These are phyloP conservation scores for Avena eriantha DNA, from an alignment of 176 grass and related monocot species.

Conservation along the genomic window DNA sequence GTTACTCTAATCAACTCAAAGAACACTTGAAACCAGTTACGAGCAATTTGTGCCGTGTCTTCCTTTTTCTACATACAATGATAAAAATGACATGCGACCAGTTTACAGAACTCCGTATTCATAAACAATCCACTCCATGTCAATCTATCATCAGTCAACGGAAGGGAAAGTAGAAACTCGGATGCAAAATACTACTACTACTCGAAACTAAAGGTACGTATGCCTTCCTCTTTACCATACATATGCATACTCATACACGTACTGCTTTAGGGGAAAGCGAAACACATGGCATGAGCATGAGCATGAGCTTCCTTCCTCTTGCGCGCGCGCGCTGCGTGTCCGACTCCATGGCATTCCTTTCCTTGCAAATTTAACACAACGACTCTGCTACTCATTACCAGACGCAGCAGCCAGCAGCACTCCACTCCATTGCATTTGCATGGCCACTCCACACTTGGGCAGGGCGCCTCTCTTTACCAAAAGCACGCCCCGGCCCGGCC, in stretches of 20 bases:
- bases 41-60: neutral
- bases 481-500: constrained; percentile 36
- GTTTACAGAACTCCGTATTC: constrained; percentile 7
- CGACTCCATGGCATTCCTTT: constrained; percentile 32
- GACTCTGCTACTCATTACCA: neutral
- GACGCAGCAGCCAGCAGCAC: neutral
- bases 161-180: neutral
- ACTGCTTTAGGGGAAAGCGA: constrained; percentile 25
- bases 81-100: neutral
- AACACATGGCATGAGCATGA: neutral
- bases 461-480: constrained; percentile 52
- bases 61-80: neutral
- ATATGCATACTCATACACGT: constrained; percentile 34
- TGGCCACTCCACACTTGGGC: constrained; percentile 41
- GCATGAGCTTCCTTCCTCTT: neutral
- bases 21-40: neutral
- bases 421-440: constrained; percentile 43
- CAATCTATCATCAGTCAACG: constrained; percentile 8
- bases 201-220: neutral
- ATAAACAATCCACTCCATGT: neutral
- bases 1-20: no score
- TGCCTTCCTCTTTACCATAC: constrained; percentile 34
- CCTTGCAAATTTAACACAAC: neutral
- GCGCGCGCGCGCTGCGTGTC: neutral
- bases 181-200: neutral